Base-by-base conservation (phyloP, 805 yeast genomes). In the Candida dendrica region DNA sequence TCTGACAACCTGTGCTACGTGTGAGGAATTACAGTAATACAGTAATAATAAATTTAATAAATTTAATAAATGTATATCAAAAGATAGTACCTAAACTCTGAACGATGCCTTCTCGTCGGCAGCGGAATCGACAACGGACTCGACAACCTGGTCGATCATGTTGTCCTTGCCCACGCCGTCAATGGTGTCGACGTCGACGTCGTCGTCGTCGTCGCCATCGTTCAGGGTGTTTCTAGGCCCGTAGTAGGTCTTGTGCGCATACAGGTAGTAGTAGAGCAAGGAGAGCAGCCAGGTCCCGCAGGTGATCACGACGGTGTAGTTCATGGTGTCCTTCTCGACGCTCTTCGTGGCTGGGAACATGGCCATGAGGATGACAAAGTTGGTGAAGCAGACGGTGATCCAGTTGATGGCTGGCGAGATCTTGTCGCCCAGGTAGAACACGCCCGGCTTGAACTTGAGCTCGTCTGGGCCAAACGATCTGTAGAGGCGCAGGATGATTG, bases 221-320 rank as follows among this genome's bases (percentile, higher is more conserved):
- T 43, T 33, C 40, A 51, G 42, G 40, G 50, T 51, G 22, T 52
- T 46, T 31, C 47, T 57, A 3, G 85, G 84, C 7, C 86, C 86
- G 29, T 66, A 55, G 64, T 75, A 79, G 55, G 65, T 60, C 48
- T 69, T 73, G 46, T 71, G 69, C 3, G 78, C 81, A 52, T 70
- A 69, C 6, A 65, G 58, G 41, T 57, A 68, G 58, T 75, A 79
- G 56, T 79, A 79, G 1, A 69, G 41, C 37, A 68, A 49, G 2
- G 81, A 65, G 22, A 77, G 60, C 6, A 73, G 45, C 81, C 82
- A 76, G 18, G 74, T 71, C 2, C 79, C 79, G 16, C 74, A 73
- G 32, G 75, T 78, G 43, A 81, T 77, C 3, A 76, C 83, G 48
- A 71, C 71, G 0, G 85, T 75, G 56, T 81, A 81, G 59, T 81